Evolutionary conservation across 495 filamentous ascomycete genomes (phyloP).

Genomic region (Aspergillus nidulans): DNA sequence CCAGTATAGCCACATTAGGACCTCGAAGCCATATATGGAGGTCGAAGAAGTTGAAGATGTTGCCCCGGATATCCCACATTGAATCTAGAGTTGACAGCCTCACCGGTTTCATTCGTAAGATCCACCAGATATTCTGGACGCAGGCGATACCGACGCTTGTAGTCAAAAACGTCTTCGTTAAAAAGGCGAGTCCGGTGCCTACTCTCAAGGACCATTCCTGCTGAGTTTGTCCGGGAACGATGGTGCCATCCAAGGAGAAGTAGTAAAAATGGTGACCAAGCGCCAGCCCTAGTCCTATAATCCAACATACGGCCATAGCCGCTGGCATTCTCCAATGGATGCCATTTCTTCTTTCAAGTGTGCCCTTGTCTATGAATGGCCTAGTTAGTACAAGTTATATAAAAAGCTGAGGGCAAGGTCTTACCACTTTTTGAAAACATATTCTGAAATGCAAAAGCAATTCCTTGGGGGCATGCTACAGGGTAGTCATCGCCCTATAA

Average conservation of each 20-base stretch:
- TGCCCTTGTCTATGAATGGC: background rate
- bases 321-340: slow-evolving; percentile 8
- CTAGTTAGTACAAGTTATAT: background rate
- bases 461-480: background rate
- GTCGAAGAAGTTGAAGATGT: slow-evolving; percentile 5
- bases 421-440: background rate
- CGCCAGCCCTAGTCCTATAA: background rate
- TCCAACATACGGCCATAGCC: background rate
- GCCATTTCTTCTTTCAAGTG: background rate
- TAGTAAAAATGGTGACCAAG: slow-evolving; percentile 8
- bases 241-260: slow-evolving; percentile 1
- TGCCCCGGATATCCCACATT: slow-evolving; percentile 8
- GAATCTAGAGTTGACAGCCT: slow-evolving; percentile 4
- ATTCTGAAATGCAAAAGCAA: background rate
- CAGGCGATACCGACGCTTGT: background rate
- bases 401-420: background rate
- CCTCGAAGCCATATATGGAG: slow-evolving; percentile 2
- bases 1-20: slow-evolving; percentile 4
- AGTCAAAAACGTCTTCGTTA: slow-evolving; percentile 3
- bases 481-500: background rate
- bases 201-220: slow-evolving; percentile 1
- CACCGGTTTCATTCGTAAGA: background rate
- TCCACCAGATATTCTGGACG: slow-evolving; percentile 8
- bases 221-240: background rate
- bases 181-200: slow-evolving; percentile 1